Evolutionary conservation across 2,329 filamentous ascomycete genomes (phyloP).

Genomic region (Venturia oleaginea): DNA sequence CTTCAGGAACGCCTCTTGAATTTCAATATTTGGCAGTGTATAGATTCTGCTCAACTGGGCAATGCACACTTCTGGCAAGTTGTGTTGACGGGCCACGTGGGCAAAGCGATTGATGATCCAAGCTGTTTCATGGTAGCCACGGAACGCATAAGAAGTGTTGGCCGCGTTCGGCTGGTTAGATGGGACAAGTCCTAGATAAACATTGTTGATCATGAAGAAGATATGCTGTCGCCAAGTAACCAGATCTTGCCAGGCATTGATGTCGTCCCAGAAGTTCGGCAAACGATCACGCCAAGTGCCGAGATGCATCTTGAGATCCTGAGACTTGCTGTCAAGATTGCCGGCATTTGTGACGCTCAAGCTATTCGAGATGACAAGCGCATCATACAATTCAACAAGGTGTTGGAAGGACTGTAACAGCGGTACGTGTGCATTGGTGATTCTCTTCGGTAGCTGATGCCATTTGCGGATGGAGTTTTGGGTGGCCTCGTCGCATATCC

Average conservation of each 20-base stretch:
- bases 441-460: conserved; percentile 90
- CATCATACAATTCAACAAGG: conserved; percentile 92
- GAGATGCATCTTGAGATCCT: conserved; percentile 86
- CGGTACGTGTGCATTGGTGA: conserved; percentile 92
- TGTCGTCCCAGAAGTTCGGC: conserved; percentile 98
- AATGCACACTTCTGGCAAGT: conserved; percentile 93
- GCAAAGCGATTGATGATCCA: conserved; percentile 99
- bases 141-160: conserved; percentile 81
- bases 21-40: conserved; percentile 97
- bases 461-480: conserved; percentile 96
- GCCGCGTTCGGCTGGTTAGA: conserved; percentile 57
- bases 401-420: conserved; percentile 97
- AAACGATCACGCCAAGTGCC: conserved; percentile 92
- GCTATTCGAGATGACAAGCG: conserved; percentile 90
- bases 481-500: conserved; percentile 91
- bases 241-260: conserved; percentile 97
- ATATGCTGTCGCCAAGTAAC: conserved; percentile 99
- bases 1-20: conserved; percentile 97
- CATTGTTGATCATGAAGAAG: conserved; percentile 92
- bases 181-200: conserved; percentile 70
- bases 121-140: conserved; percentile 95
- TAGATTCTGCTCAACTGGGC: conserved; percentile 96
- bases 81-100: conserved; percentile 94
- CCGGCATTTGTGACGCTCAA: conserved; percentile 71
- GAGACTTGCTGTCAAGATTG: conserved; percentile 89